phyloP scores from a whole-genome alignment of 2,329 filamentous ascomycete genomes.

The Ceratocystis ficicola region DNA sequence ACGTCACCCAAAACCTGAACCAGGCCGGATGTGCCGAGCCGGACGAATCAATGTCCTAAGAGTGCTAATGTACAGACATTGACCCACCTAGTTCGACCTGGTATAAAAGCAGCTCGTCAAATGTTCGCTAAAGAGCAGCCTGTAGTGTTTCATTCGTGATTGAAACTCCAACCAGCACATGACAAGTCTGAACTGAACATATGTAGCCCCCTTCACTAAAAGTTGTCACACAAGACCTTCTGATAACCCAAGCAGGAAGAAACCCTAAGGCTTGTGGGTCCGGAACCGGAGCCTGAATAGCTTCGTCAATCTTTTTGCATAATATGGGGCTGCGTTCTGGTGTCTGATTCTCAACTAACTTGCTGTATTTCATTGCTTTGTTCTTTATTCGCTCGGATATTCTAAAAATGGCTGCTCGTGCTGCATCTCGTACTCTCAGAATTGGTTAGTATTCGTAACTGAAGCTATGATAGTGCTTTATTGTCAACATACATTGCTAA shows the following conservation, averaged over 20 bases:
- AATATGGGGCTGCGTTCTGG: neutral
- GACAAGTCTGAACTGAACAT: neutral
- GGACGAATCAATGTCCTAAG: neutral
- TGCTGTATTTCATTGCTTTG: neutral
- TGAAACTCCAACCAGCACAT: neutral
- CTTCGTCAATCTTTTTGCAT: slow-evolving; percentile 7
- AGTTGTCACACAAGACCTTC: no score
- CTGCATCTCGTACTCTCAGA: slow-evolving; percentile 37
- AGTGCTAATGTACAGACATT: no score
- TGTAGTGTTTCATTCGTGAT: neutral
- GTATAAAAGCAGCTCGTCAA: neutral
- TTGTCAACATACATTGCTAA: neutral
- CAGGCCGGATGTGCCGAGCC: neutral
- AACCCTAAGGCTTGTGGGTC: neutral
- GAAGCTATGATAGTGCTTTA: no score
- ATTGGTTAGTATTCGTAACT: slow-evolving; percentile 44
- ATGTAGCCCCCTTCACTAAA: neutral
- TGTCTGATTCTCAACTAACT: neutral
- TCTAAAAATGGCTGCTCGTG: slow-evolving; percentile 47
- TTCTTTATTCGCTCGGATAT: neutral
- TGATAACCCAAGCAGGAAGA: neutral
- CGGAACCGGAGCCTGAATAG: slow-evolving; percentile 12
- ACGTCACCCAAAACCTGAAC: no score
- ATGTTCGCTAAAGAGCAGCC: neutral
- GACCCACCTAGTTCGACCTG: no score